These are phyloP conservation scores for Aspergillus eucalypticola DNA, from an alignment of 2,329 filamentous ascomycete species.

Conservation along the genomic window DNA sequence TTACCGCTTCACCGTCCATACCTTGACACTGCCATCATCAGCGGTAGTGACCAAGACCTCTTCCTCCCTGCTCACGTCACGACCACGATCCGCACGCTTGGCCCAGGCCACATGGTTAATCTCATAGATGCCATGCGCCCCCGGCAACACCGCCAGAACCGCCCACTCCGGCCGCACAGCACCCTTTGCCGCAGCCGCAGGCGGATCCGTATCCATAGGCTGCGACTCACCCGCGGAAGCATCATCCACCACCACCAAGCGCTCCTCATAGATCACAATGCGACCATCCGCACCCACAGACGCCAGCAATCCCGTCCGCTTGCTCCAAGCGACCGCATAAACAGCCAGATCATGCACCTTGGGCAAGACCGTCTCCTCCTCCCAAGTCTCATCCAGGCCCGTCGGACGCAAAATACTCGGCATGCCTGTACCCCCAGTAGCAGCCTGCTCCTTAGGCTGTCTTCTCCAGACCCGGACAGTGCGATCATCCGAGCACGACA, in stretches of 20 bases:
- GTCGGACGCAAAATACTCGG: slow-evolving; percentile 84
- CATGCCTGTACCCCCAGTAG: slow-evolving; percentile 51
- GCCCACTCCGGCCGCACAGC: slow-evolving; percentile 62
- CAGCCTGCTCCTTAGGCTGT: slow-evolving; percentile 47
- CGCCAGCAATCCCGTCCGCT: slow-evolving; percentile 72
- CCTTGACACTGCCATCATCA: slow-evolving; percentile 83
- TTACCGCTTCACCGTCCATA: slow-evolving; percentile 65
- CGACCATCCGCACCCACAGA: slow-evolving; percentile 85
- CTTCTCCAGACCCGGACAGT: slow-evolving; percentile 79
- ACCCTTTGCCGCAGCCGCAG: slow-evolving; percentile 26
- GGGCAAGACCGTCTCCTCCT: slow-evolving; percentile 74
- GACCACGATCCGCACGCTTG: slow-evolving; percentile 65
- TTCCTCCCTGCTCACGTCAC: slow-evolving; percentile 58
- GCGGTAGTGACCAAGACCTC: slow-evolving; percentile 90
- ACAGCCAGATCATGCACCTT: slow-evolving; percentile 74
- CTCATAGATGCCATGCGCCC: slow-evolving; percentile 88
- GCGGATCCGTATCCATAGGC: slow-evolving; percentile 28
- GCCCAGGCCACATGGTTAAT: slow-evolving; percentile 93
- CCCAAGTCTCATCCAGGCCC: slow-evolving; percentile 78
- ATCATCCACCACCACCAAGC: slow-evolving; percentile 29
- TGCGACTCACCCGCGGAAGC: slow-evolving; percentile 17
- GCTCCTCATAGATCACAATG: slow-evolving; percentile 76
- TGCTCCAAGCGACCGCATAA: slow-evolving; percentile 84
- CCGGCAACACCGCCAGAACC: slow-evolving; percentile 66
- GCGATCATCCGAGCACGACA: slow-evolving; percentile 83